Conservation (phyloP, 2,329 filamentous ascomycete species). For the Penicillium sp. region DNA sequence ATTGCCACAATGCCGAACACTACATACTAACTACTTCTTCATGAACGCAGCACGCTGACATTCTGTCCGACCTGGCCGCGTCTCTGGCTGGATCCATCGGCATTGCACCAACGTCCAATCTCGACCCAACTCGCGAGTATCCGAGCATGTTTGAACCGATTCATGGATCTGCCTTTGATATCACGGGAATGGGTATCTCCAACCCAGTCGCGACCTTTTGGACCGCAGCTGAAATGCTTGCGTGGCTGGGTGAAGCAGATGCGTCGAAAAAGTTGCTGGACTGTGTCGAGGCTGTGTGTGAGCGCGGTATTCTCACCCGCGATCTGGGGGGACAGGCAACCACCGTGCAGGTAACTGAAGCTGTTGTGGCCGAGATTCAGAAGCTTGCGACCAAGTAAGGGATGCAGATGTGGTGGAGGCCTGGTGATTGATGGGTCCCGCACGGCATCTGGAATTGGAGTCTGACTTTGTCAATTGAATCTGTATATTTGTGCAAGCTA, state of each 20-base stretch:
- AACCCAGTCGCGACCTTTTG: constrained; percentile 63
- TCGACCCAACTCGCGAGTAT: constrained; percentile 57
- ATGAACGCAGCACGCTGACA: constrained; percentile 49
- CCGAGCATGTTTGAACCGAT: constrained; percentile 61
- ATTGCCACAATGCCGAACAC: no score
- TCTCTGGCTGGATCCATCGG: constrained; percentile 65
- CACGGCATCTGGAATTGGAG: no score
- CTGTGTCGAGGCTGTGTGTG: constrained; percentile 56
- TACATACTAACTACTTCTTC: constrained; percentile 18
- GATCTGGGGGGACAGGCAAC: constrained; percentile 55
- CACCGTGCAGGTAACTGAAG: constrained; percentile 55
- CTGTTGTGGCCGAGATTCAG: constrained; percentile 50
- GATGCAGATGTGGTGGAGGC: no score
- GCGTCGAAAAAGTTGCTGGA: constrained; percentile 54
- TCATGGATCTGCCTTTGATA: constrained; percentile 60
- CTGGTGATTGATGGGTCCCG: no score
- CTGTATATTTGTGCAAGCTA: no score
- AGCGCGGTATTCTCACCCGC: constrained; percentile 49
- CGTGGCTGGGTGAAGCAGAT: constrained; percentile 55
- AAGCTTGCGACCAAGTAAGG: constrained; percentile 26
- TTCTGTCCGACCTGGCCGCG: constrained; percentile 64
- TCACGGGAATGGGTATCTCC: constrained; percentile 55
- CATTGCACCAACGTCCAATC: constrained; percentile 63
- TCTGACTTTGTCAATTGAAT: no score
- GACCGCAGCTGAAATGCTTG: constrained; percentile 63